Evolutionary conservation across 208 protist genomes (phyloP).

Genomic region (Trypanosoma theileri): DNA sequence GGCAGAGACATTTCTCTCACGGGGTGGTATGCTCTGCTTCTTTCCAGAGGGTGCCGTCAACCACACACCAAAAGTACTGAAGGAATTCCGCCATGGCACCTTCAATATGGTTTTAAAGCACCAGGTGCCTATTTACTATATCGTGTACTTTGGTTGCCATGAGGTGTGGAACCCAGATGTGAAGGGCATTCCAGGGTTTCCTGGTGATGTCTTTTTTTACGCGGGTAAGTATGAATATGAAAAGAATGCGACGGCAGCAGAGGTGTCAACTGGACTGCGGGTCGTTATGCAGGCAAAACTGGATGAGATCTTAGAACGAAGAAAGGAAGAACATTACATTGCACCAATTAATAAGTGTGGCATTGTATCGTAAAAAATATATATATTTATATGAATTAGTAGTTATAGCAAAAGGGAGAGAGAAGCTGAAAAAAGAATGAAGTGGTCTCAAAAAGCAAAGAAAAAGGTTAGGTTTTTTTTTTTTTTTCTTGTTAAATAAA

Average conservation of each 20-base stretch:
- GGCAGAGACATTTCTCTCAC: conserved; percentile 56
- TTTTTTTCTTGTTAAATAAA: background rate
- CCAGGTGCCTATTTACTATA: conserved; percentile 69
- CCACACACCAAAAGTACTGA: conserved; percentile 71
- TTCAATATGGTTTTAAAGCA: conserved; percentile 72
- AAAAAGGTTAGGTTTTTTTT: background rate
- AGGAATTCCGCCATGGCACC: conserved; percentile 81
- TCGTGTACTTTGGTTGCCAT: conserved; percentile 75
- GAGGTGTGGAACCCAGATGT: conserved; percentile 70
- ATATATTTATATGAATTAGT: background rate
- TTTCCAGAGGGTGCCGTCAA: conserved; percentile 88
- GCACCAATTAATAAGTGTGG: background rate
- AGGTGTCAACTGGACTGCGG: conserved; percentile 49
- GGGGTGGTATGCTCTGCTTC: conserved; percentile 71
- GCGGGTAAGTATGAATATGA: conserved; percentile 81
- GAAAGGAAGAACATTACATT: conserved; percentile 43
- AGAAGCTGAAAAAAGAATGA: background rate
- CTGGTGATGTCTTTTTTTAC: conserved; percentile 78
- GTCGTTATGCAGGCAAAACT: conserved; percentile 79
- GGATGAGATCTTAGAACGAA: conserved; percentile 46
- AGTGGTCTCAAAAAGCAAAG: too few relatives aligned
- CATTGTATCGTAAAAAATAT: background rate
- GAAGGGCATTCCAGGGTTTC: conserved; percentile 65
- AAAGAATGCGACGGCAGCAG: conserved; percentile 37
- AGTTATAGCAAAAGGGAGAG: too few relatives aligned